Percentiles rank a stretch among this genome's conserved stretches.
phyloP scores from a whole-genome alignment of 768 basidiomycete species.

The Saitozyma sp. region DNA sequence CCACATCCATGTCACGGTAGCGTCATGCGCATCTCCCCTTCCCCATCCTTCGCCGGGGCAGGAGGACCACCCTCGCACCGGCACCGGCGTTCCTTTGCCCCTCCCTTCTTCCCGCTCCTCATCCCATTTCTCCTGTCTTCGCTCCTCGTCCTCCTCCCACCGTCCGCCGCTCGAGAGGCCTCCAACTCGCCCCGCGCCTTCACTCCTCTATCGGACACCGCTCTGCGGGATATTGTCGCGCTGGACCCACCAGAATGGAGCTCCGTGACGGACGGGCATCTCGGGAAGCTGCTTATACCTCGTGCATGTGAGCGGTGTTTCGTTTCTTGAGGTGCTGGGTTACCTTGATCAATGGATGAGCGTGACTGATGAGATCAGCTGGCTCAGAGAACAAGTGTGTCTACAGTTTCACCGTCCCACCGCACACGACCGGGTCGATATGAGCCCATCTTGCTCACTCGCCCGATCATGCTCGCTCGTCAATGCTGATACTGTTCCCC shows the following conservation, averaged over 20 bases:
- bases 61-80: no score
- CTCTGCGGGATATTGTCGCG: conserved; percentile 16
- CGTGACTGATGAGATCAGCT: conserved; percentile 28
- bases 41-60: no score
- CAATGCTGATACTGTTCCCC: conserved; percentile 57
- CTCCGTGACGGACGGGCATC: conserved; percentile 55
- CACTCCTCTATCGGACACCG: conserved; percentile 14
- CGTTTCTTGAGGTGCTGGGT: no score
- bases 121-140: conserved; percentile 13
- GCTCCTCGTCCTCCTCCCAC: not conserved
- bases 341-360: conserved; percentile 3
- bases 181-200: no score
- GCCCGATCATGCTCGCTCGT: not conserved
- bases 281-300: conserved; percentile 84
- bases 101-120: conserved; percentile 2
- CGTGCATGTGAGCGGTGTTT: conserved; percentile 63
- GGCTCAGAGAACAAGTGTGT: conserved; percentile 52
- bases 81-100: not conserved
- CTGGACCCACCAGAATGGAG: conserved; percentile 39
- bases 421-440: not conserved
- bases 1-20: no score
- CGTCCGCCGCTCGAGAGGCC: no score
- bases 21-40: no score
- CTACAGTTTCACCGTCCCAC: not conserved
- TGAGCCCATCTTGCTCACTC: not conserved